Evolutionary conservation across 2,329 filamentous ascomycete genomes (phyloP), one percentile per base, ranked within the genome.

Genomic region (Torrubiellomyces zombiae): DNA sequence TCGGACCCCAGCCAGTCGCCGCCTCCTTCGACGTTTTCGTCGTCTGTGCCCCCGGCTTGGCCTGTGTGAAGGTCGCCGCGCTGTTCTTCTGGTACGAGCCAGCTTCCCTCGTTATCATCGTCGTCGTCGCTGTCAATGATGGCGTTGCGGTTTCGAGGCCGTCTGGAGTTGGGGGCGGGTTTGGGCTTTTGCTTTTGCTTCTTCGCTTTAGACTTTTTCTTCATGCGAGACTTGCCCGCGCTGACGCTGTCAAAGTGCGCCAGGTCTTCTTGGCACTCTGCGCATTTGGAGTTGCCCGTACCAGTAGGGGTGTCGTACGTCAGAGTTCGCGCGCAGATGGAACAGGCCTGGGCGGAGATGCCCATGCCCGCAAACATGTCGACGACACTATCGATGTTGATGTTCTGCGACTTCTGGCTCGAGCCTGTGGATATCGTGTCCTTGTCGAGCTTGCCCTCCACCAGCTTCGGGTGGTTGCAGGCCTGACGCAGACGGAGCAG

Each of bases 381-480:
- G 0, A 83, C 79, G 42, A 98, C 68, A 16, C 71, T 74, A 45
- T 95, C 85, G 9, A 93, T 53, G 25, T 85, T 80, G 13, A 66
- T 56, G 8, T 65, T 63, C 11, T 61, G 55, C 24, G 59, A 56
- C 28, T 60, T 62, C 34, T 63, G 60, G 7, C 50, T 59, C 5
- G 57, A 54, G 31, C 68, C 77, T 1, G 72, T 75, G 1, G 72
- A 64, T 28, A 93, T 55, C 3, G 81, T 80, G 41, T 95, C 89
- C 35, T 80, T 80, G 28, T 75, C 75, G 29, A 94, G 60, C 42
- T 91, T 86, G 34, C 75, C 75, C 35, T 81, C 80, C 9, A 93
- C 76, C 22, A 98, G 61, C 36, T 82, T 75, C 0, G 85, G 83
- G 45, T 98, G 89, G 43, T 98, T 93, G 50, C 89, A 98, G 12